These are phyloP conservation scores for Elaeagnus macrophylla DNA, from an alignment of 306 rosid genomes.

Conservation along the genomic window DNA sequence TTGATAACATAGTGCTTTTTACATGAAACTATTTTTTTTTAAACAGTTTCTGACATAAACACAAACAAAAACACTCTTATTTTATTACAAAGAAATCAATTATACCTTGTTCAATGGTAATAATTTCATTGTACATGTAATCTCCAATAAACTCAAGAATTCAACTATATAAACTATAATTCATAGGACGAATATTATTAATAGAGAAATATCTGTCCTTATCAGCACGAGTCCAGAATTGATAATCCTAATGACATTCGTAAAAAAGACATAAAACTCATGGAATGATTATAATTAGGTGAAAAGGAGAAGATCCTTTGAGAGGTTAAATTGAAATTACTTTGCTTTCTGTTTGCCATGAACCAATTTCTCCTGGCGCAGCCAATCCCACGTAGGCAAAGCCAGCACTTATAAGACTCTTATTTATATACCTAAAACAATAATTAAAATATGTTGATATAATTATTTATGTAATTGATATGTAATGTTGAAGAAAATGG, in stretches of 20 bases:
- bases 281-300: background rate
- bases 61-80: too few species aligned
- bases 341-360: constrained; percentile 40
- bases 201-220: constrained; percentile 23
- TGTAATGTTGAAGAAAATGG: background rate
- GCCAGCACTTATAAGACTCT: background rate
- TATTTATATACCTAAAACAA: background rate
- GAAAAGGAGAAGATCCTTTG: background rate
- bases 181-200: constrained; percentile 28
- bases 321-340: background rate
- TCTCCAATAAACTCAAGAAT: constrained; percentile 48
- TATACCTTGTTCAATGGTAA: constrained; percentile 35
- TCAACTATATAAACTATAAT: constrained; percentile 41
- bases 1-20: too few species aligned
- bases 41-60: too few species aligned
- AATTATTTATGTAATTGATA: too few species aligned
- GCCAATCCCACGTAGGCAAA: background rate
- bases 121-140: constrained; percentile 14
- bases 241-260: constrained; percentile 24
- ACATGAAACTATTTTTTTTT: too few species aligned
- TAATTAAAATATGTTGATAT: background rate
- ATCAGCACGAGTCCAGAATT: constrained; percentile 42
- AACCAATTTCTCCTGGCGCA: background rate
- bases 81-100: too few species aligned
- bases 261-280: too few species aligned